Evolutionary conservation across 148 eudicot genomes (phyloP), one percentile per base, ranked within the genome.

Genomic region (Dianthus caryophyllus): DNA sequence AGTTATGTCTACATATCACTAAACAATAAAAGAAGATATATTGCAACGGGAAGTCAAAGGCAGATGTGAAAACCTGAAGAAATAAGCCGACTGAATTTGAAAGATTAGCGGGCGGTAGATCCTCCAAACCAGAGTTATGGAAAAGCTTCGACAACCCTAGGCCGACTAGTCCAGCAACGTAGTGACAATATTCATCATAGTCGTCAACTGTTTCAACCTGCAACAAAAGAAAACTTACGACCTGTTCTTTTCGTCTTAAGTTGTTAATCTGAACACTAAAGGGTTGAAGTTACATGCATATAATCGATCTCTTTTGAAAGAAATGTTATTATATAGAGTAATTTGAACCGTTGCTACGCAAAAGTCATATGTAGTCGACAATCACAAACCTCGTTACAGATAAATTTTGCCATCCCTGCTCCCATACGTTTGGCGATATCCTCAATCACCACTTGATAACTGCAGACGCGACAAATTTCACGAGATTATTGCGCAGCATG

Each of bases 31-130:
- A 46, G 2, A 51, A n/a, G 56, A 16, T n/a, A n/a, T n/a, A n/a
- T 39, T 14, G 50, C 30, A 24, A 62, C 14, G 9, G 63, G 67
- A 68, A n/a, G n/a, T n/a, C n/a, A n/a, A n/a, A n/a, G n/a, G n/a
- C n/a, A n/a, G n/a, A n/a, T n/a, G n/a, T n/a, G n/a, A n/a, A n/a
- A 81, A 93, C 98, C 98, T 94, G 99, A 79, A 94, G 96, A 85
- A 94, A 94, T 75, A 88, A 82, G 66, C 97, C 99, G 97, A 90
- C 88, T 15, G 97, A 81, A 76, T 88, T 94, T 71, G 97, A 88
- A n/a, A 88, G 77, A 65, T 69, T 53, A 69, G 88, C 96, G 2
- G 97, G 43, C 48, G 77, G 76, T 58, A 86, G 59, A 75, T 86
- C 87, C 85, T 94, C 99, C 2, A 68, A 59, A 33, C 99, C 99